Evolutionary conservation across 768 basidiomycete species (phyloP).

Genomic region (Suillus luteus): DNA sequence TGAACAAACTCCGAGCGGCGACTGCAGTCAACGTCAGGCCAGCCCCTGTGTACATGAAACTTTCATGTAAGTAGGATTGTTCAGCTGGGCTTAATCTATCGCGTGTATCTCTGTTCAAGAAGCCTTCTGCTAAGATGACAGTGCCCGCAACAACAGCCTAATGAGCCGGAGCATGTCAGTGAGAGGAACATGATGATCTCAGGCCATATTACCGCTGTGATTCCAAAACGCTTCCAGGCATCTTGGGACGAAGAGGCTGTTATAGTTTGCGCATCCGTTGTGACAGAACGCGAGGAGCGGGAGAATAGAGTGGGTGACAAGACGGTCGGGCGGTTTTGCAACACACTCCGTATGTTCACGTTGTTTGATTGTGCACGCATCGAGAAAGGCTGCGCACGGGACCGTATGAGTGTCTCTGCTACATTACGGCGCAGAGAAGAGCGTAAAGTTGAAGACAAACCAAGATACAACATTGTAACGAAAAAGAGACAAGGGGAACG

Average conservation of each 20-base stretch:
- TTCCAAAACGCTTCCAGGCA: conserved; percentile 50
- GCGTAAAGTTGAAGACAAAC: conserved; percentile 15
- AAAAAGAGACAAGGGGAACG: background rate
- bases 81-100: conserved; percentile 64
- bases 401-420: conserved; percentile 24
- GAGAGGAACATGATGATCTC: background rate
- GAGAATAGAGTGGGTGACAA: conserved; percentile 26
- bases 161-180: background rate
- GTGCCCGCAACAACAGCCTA: conserved; percentile 76
- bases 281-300: conserved; percentile 45
- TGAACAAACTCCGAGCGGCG: conserved; percentile 79
- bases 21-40: conserved; percentile 77
- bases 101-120: conserved; percentile 80
- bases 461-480: conserved; percentile 22
- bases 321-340: conserved; percentile 31
- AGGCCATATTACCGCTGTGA: conserved; percentile 50
- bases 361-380: conserved; percentile 30
- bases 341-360: conserved; percentile 29
- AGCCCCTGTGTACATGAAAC: conserved; percentile 82
- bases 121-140: conserved; percentile 59
- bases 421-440: conserved; percentile 23
- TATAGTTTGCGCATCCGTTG: conserved; percentile 46
- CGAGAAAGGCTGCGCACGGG: conserved; percentile 23
- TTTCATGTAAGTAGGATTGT: conserved; percentile 69
- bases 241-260: conserved; percentile 41